phyloP scores from a whole-genome alignment of 345 rosid species.

The Populus simonii region DNA sequence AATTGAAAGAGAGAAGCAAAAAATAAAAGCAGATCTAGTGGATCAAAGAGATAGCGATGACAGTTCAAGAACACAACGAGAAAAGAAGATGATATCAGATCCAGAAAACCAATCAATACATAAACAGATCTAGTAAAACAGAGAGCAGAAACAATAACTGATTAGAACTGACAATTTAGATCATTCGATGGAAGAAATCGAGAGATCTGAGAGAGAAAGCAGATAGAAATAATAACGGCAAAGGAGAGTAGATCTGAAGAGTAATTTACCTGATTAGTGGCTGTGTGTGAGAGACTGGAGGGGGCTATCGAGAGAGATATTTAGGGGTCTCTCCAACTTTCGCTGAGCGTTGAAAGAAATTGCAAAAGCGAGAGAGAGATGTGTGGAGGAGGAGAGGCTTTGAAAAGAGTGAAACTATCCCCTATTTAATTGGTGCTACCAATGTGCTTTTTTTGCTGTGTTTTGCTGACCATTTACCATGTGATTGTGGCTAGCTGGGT shows the following conservation, averaged over 20 bases:
- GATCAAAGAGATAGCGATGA: not conserved
- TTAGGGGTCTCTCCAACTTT: conserved; percentile 8
- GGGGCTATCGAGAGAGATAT: not conserved
- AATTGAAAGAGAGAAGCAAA: not conserved
- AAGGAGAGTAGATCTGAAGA: not conserved
- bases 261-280: not conserved
- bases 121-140: not conserved
- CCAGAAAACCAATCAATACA: not conserved
- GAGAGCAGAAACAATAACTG: not conserved
- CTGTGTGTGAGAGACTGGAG: not conserved
- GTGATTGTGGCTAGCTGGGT: not conserved
- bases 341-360: conserved; percentile 9
- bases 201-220: not conserved
- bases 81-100: not conserved
- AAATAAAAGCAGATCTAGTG: not conserved
- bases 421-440: not conserved
- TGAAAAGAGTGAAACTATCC: not conserved
- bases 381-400: conserved; percentile 1
- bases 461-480: not conserved
- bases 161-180: not conserved
- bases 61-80: not conserved
- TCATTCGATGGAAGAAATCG: not conserved
- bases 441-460: not conserved
- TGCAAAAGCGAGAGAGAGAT: not conserved
- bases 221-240: not conserved